Conservation (phyloP, 108 stramenopile genomes). For the Cyclotella baltica region DNA sequence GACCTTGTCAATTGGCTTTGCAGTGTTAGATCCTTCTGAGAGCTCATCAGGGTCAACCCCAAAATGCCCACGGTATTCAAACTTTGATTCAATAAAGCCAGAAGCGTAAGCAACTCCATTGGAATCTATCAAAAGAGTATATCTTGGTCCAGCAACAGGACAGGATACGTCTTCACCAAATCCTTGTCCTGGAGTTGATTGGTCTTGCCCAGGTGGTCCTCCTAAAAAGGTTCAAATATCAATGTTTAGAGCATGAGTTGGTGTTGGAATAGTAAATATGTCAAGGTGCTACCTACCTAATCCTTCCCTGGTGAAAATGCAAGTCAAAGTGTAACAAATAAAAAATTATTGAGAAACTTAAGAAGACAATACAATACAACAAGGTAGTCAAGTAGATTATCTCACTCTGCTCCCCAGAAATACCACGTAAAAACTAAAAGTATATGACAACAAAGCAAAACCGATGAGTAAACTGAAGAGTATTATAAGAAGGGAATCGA, state of each 20-base stretch:
- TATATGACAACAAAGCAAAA: too few relatives aligned
- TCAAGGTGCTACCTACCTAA: background rate
- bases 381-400: background rate
- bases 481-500: too few relatives aligned
- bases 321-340: background rate
- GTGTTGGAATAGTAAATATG: background rate
- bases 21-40: constrained; percentile 1
- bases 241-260: background rate
- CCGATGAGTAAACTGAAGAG: too few relatives aligned
- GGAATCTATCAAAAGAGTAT: background rate
- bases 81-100: constrained; percentile 18
- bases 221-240: background rate
- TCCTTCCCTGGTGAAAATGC: background rate
- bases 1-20: constrained; percentile 15
- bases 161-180: constrained; percentile 13
- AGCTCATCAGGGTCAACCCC: constrained; percentile 5
- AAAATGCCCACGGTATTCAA: constrained; percentile 4
- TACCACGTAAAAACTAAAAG: too few relatives aligned
- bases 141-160: constrained; percentile 10
- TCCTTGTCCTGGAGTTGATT: background rate
- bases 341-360: background rate
- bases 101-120: constrained; percentile 17
- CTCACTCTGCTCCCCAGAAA: background rate
- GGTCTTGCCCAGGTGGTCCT: background rate
- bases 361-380: background rate